Percentiles rank a stretch among this genome's conserved stretches.
phyloP scores from a whole-genome alignment of 1,284 basidiomycete genomes.

The Peniophora sp. region DNA sequence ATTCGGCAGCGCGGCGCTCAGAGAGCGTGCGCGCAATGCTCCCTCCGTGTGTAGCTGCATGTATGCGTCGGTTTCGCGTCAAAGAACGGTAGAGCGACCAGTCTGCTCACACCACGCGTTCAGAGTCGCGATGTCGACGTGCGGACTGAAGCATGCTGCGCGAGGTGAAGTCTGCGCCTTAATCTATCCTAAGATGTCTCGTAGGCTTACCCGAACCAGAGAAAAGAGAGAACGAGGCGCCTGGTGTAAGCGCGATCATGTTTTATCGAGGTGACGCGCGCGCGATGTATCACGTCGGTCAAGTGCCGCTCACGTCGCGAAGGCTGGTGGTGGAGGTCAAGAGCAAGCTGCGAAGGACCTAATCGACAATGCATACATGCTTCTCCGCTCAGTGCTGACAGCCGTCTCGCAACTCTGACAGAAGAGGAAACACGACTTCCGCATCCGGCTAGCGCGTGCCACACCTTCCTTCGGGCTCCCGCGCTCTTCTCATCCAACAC shows the following conservation, averaged over 20 bases:
- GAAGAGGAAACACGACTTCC: no score
- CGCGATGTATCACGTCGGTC: not conserved
- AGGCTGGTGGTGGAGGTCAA: not conserved
- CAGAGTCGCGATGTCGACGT: constrained; percentile 1
- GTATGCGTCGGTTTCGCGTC: not conserved
- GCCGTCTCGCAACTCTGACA: no score
- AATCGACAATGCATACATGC: not conserved
- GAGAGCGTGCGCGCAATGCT: constrained; percentile 6
- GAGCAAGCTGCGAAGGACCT: not conserved
- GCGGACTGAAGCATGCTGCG: constrained; percentile 10
- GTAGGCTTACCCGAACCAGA: constrained; percentile 1
- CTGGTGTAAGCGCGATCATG: not conserved
- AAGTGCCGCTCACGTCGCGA: not conserved
- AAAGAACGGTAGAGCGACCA: not conserved
- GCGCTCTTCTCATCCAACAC: no score
- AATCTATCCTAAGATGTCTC: not conserved
- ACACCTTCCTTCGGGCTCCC: no score
- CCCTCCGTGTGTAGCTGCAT: constrained; percentile 6
- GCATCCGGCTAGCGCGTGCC: no score
- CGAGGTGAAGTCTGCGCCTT: not conserved
- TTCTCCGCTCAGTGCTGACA: not conserved
- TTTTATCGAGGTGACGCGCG: no score
- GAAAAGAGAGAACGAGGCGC: constrained; percentile 1
- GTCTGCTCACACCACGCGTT: constrained; percentile 5
- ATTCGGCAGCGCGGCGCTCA: constrained; percentile 6